A percentile compares a stretch with the other conserved stretches of the same genome.
Evolutionary conservation across 2,329 filamentous ascomycete species (phyloP).

Genomic region (Scedosporium dehoogii): DNA sequence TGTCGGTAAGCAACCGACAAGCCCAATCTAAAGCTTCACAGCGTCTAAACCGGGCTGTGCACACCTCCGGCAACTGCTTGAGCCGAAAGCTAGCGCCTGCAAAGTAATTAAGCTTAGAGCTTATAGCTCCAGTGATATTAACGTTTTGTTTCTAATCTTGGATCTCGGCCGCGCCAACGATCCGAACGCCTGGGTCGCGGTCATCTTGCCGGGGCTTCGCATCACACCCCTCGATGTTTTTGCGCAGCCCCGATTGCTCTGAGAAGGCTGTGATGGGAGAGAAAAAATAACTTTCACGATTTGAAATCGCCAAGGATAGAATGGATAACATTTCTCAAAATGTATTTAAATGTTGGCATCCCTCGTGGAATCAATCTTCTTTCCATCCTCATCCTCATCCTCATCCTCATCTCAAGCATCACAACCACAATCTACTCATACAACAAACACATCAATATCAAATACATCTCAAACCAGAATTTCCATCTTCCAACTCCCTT

Average conservation of each 20-base stretch:
- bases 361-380: background rate
- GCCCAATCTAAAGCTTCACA: background rate
- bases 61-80: background rate
- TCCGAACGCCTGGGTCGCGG: background rate
- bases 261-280: no score
- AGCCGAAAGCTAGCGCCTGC: background rate
- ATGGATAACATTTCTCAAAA: background rate
- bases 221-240: background rate
- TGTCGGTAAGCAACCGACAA: background rate
- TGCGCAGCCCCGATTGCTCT: background rate
- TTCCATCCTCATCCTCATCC: constrained; percentile 4
- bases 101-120: background rate
- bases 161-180: background rate
- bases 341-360: background rate
- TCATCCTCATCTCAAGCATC: background rate
- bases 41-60: background rate
- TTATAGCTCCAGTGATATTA: background rate
- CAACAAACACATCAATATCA: background rate
- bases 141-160: constrained; percentile 1
- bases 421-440: background rate
- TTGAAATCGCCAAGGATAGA: no score
- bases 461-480: background rate
- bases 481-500: background rate
- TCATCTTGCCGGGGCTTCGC: background rate
- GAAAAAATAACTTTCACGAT: no score